These are phyloP conservation scores for Solanum tacnaense DNA, from an alignment of 257 asterid genomes.

Conservation along the genomic window DNA sequence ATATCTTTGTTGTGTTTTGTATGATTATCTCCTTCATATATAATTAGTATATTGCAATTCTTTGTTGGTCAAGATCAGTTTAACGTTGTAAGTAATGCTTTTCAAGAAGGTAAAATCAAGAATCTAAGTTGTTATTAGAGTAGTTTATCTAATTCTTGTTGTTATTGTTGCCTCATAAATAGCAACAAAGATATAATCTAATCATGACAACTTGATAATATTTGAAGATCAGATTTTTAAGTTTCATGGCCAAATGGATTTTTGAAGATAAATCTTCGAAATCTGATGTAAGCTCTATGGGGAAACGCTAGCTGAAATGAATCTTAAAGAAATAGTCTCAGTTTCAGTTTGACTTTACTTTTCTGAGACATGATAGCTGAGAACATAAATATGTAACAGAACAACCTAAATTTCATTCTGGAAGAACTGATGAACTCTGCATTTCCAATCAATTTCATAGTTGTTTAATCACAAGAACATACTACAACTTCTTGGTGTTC, in stretches of 20 bases:
- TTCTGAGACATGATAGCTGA: background rate
- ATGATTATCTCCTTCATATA: background rate
- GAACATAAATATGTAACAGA: background rate
- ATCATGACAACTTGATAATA: background rate
- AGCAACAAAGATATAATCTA: background rate
- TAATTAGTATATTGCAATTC: background rate
- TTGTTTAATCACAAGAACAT: background rate
- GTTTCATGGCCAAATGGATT: background rate
- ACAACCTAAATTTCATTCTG: background rate
- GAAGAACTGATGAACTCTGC: background rate
- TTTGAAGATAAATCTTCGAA: background rate
- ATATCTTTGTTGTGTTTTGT: background rate
- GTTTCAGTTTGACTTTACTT: background rate
- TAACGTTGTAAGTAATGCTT: background rate
- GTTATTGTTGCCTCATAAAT: background rate
- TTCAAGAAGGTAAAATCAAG: background rate
- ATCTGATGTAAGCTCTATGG: background rate
- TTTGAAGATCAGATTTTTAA: background rate
- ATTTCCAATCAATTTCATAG: background rate
- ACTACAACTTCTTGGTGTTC: background rate
- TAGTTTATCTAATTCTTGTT: background rate
- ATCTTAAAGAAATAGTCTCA: background rate
- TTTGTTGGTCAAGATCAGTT: background rate
- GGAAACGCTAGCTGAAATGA: background rate
- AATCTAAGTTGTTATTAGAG: background rate